These are phyloP conservation scores for Podospora bellae-mahoneyi DNA, from an alignment of 495 filamentous ascomycete genomes.

Conservation along the genomic window DNA sequence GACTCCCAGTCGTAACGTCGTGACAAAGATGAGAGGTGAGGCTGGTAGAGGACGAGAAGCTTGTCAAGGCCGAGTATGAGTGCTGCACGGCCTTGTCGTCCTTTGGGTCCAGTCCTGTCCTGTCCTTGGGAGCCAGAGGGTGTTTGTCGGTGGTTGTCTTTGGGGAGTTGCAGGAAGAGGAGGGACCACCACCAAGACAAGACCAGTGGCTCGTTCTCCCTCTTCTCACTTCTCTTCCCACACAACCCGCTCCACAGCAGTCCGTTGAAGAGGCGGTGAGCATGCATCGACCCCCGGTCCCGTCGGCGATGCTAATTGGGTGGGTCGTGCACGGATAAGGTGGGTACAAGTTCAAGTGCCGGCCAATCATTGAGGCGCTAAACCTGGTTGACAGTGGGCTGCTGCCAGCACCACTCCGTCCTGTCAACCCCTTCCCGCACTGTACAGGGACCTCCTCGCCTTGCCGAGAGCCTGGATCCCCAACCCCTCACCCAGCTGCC, in stretches of 20 bases:
- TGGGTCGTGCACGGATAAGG: conserved; percentile 24
- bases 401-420: conserved; percentile 18
- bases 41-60: conserved; percentile 11
- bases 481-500: conserved; percentile 26
- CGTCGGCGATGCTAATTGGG: conserved; percentile 30
- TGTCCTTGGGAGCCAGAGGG: neutral
- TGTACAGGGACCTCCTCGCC: conserved; percentile 24
- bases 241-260: conserved; percentile 23
- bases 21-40: conserved; percentile 1
- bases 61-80: neutral
- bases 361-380: conserved; percentile 25
- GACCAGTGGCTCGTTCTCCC: neutral
- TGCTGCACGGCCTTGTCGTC: neutral
- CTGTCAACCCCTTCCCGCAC: conserved; percentile 29
- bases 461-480: conserved; percentile 1
- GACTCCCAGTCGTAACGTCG: neutral
- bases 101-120: neutral
- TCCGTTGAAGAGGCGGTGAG: conserved; percentile 42
- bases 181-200: neutral
- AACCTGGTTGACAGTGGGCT: conserved; percentile 5
- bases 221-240: conserved; percentile 10
- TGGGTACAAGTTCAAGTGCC: conserved; percentile 26
- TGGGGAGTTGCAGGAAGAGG: neutral
- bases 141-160: neutral
- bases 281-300: conserved; percentile 34